Base-by-base conservation (phyloP, 257 asterid species). In the Galeopsis tetrahit region DNA sequence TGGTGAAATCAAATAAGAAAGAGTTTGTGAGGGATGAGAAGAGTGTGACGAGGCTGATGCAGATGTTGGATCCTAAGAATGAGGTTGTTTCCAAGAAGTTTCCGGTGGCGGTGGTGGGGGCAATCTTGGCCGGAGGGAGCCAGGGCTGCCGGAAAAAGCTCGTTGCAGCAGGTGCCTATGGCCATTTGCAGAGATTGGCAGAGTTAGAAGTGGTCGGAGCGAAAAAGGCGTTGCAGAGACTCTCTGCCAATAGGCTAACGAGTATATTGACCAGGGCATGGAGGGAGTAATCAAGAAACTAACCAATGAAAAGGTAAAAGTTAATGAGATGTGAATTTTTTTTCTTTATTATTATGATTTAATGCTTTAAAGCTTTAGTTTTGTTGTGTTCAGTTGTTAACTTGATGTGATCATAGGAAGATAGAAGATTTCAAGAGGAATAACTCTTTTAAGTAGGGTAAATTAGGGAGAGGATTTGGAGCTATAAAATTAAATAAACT, bases 91-190 rank as follows among this genome's bases (percentile, higher is more conserved):
- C 85, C 2, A 88, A 91, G 88, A 94, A 88, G 84, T 91, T 84
- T 40, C 99, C 99, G 0, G 85, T 91, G 69, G 90, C 92, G 0
- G 93, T 90, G 69, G 91, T 85, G 76, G 77, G 84, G 1, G 90
- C 96, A 2, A 72, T 91, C 28, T 84, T 90, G 95, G 86, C 90
- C 2, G 93, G 99, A 36, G 95, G 97, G 61, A 94, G 98, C 83
- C 91, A 90, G 70, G 85, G 96, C 48, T 89, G 97, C 70, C 85
- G 97, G 83, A 94, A 88, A 78, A 82, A 77, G 79, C 88, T 94
- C 3, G 76, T 94, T 57, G 90, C 84, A 0, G 95, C 89, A 0
- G 98, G 99, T 21, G 96, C 84, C 13, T 56, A 75, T 34, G 83
- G 71, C 32, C 95, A 91, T 82, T 77, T 94, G 77, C 98, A 88